Conservation (phyloP, 495 filamentous ascomycete genomes). For the Hypomontagnella monticulosa region DNA sequence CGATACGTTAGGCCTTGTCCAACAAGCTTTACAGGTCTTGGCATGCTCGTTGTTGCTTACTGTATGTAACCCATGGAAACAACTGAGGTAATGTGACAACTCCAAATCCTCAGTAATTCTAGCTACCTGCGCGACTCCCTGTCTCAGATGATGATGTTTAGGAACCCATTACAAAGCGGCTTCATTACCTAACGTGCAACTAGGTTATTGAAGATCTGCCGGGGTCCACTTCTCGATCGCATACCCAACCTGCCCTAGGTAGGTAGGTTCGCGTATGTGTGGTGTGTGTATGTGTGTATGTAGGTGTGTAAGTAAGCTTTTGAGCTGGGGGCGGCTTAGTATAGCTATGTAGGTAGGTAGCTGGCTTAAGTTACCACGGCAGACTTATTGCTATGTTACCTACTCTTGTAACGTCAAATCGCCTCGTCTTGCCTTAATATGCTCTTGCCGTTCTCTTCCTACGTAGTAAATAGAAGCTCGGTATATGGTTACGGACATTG, state of each 20-base stretch:
- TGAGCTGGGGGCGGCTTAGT: conserved; percentile 9
- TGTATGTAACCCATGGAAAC: conserved; percentile 42
- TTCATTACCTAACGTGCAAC: conserved; percentile 29
- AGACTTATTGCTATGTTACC: conserved; percentile 21
- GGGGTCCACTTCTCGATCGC: conserved; percentile 23
- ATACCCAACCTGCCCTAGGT: conserved; percentile 12
- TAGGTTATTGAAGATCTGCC: conserved; percentile 31
- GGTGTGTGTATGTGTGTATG: no score
- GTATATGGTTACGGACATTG: conserved; percentile 17
- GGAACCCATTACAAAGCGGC: conserved; percentile 32
- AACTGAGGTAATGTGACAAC: conserved; percentile 38
- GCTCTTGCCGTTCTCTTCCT: conserved; percentile 1
- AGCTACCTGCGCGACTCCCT: conserved; percentile 34
- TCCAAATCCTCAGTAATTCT: conserved; percentile 43
- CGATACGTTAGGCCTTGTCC: conserved; percentile 19
- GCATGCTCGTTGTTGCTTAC: conserved; percentile 41
- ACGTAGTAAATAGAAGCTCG: conserved; percentile 17
- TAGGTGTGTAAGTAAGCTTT: conserved; percentile 15
- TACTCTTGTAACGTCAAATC: conserved; percentile 26
- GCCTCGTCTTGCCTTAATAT: conserved; percentile 26
- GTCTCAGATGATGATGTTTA: conserved; percentile 37
- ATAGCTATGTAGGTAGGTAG: background rate
- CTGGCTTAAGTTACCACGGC: conserved; percentile 10
- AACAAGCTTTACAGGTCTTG: conserved; percentile 41
- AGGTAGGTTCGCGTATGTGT: background rate